Base-by-base conservation (phyloP, 2,329 filamentous ascomycete genomes). In the Cercospora zeina region DNA sequence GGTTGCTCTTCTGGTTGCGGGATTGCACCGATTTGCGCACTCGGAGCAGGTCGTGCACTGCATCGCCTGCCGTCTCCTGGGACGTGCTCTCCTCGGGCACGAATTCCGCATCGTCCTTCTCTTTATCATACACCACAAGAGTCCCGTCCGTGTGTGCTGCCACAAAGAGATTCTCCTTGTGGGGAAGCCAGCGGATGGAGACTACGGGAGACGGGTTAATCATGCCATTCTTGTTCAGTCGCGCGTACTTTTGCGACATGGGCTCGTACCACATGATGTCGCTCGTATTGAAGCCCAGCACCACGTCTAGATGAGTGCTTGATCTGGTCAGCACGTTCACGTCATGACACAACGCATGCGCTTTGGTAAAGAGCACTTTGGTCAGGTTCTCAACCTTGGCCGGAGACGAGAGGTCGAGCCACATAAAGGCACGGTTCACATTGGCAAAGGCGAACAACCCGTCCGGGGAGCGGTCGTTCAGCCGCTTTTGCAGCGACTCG, bases 221-320 rank as follows among this genome's bases (percentile, higher is more conserved):
- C 60, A 89, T 85, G 24, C 93, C 93, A 75, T 97, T 97, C 79
- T 99, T 99, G 74, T 99, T 99, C 71, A 99, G 83, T 19, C 95
- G 87, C 2, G 91, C 90, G 76, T 99, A 99, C 74, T 96, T 92
- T 71, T 97, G 93, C 39, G 92, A 93, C 71, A 97, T 90, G 10
- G 95, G 93, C 77, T 99, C 95, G 81, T 95, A 97, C 95, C 95
- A 99, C 65, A 99, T 93, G 53, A 99, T 92, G 75, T 99, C 95
- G 39, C 93, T 92, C 0, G 93, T 96, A 6, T 93, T 97, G 72
- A 96, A 97, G 0, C 95, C 95, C 87, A 99, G 90, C 61, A 96
- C 87, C 19, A 99, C 82, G 74, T 99, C 95, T 45, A 99, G 83
- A 72, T 97, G 93, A 4, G 83, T 86, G 3, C 84, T 74, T 55